Base-by-base conservation (phyloP, 2,329 filamentous ascomycete genomes). In the Lasiodiplodia sp. region DNA sequence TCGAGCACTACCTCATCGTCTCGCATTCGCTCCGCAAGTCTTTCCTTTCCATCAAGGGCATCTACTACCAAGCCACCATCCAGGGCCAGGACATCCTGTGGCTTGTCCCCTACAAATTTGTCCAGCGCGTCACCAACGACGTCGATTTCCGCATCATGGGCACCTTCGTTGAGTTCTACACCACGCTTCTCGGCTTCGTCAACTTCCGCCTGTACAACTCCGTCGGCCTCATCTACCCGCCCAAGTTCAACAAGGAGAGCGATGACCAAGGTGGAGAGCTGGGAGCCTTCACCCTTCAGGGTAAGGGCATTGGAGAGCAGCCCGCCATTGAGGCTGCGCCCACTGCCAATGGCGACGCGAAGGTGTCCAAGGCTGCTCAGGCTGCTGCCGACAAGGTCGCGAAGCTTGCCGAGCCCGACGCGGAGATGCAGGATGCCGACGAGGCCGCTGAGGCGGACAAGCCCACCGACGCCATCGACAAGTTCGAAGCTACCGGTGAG, bases 121-220 rank as follows among this genome's bases (percentile, higher is more conserved):
- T 98, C 77, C 96, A 99, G 85, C 87, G 92, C 73, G 91, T 97
- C 16, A 92, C 96, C 51, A 93, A 92, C 69, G 96, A 99, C 80
- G 92, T 99, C 72, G 96, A 99, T 81, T 99, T 97, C 84, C 88
- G 96, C 76, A 99, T 99, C 82, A 99, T 99, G 96, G 95, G 93
- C 69, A 99, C 96, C 4, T 99, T 99, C 78, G 90, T 99, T 72
- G 95, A 99, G 80, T 99, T 99, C 81, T 99, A 99, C 85, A 97
- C 96, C 76, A 98, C 95, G 4, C 86, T 99, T 16, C 86, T 99
- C 23, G 92, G 95, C 70, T 99, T 99, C 76, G 90, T 98, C 82
- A 97, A 99, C 86, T 99, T 94, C 86, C 87, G 93, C 72, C 86
- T 99, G 57, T 99, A 97, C 84, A 97, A 94, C 1, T 90, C 92